A percentile compares a stretch with the other conserved stretches of the same genome.
Evolutionary conservation across 257 asterid species (phyloP).

Genomic region (Rhazya stricta): DNA sequence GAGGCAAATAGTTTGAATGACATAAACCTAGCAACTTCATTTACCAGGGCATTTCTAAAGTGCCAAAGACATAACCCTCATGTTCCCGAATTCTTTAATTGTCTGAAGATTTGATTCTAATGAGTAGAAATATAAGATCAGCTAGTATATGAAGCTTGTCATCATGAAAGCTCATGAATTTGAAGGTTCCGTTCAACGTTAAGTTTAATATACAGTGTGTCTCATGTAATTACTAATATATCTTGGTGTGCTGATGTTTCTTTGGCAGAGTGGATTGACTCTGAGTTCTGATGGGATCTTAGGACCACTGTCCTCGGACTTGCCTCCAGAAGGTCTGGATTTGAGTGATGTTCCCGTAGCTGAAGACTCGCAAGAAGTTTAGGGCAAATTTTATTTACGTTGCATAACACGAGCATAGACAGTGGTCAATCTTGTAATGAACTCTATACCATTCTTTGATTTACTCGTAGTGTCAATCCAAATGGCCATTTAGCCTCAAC

Average conservation of each 20-base stretch:
- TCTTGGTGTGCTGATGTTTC: background rate
- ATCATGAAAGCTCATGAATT: background rate
- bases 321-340: slow-evolving; percentile 81
- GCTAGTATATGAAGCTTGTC: background rate
- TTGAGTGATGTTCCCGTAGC: slow-evolving; percentile 71
- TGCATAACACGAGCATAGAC: background rate
- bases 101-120: background rate
- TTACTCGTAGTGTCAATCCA: background rate
- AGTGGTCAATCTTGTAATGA: background rate
- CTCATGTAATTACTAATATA: background rate
- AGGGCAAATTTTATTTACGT: background rate
- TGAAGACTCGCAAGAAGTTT: slow-evolving; percentile 38
- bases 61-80: background rate
- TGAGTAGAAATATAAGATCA: background rate
- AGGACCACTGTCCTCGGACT: slow-evolving; percentile 74
- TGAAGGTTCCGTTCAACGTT: background rate
- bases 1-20: too few relatives aligned
- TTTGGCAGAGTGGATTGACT: slow-evolving; percentile 83
- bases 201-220: background rate
- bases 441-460: background rate
- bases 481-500: background rate
- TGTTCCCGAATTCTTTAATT: background rate
- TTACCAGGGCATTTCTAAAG: background rate
- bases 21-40: background rate
- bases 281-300: slow-evolving; percentile 84